Percentiles rank a stretch among this genome's conserved stretches.
phyloP scores from a whole-genome alignment of 345 rosid species.

The Litchi chinensis region DNA sequence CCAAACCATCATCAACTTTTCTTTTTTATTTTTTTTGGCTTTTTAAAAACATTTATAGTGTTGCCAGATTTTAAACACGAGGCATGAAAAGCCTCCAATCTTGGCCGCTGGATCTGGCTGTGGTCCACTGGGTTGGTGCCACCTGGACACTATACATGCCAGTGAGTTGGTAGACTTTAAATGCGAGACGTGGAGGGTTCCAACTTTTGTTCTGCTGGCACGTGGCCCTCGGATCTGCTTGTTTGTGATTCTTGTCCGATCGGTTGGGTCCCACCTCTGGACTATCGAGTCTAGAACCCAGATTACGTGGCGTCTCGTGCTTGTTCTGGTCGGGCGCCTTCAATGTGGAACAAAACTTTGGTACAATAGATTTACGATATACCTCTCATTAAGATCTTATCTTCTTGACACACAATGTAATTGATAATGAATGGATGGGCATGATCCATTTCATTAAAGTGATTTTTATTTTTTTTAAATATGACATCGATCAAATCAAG shows the following conservation, averaged over 20 bases:
- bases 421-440: no score
- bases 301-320: constrained; percentile 38
- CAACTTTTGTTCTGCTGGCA: constrained; percentile 13
- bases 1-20: background rate
- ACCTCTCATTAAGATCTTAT: no score
- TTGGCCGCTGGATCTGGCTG: constrained; percentile 16
- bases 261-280: constrained; percentile 10
- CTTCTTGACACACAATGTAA: no score
- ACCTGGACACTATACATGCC: constrained; percentile 29
- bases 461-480: no score
- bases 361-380: background rate
- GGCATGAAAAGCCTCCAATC: constrained; percentile 23
- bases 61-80: background rate
- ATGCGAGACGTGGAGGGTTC: constrained; percentile 37
- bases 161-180: constrained; percentile 24
- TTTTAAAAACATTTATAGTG: background rate
- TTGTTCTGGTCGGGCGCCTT: background rate
- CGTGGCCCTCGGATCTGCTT: constrained; percentile 40
- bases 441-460: no score
- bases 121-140: constrained; percentile 32
- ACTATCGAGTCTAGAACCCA: constrained; percentile 25
- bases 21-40: background rate
- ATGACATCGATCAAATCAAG: no score
- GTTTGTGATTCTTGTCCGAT: constrained; percentile 14
- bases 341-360: background rate